Evolutionary conservation across 1,139 yeast genomes (phyloP), one percentile per base, ranked within the genome.

Genomic region (Candida labiduridarum): DNA sequence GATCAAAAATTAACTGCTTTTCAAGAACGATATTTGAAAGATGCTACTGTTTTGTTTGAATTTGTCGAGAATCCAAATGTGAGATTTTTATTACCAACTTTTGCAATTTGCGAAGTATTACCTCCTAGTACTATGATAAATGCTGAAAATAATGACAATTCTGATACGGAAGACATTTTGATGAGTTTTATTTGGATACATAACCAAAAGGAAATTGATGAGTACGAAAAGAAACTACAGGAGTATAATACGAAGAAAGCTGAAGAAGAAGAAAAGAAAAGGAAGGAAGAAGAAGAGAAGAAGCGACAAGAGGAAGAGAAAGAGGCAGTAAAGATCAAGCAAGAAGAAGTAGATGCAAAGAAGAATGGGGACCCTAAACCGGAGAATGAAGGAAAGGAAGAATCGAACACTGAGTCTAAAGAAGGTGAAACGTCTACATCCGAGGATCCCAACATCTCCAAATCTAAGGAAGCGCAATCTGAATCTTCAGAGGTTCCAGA

Each of bases 1-100:
- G 82, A 79, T 51, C 82, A 76, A 46, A 83, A 82, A 58, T 67
- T 87, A 48, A 87, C 94, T 0, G 86, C 91, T 0, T 87, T 87
- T 58, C 96, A 87, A 61, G 92, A 85, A 57, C 78, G 82, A 61
- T 87, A 87, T 60, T 70, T 82, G 38, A 68, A 79, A 40, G 82
- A 83, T 60, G 91, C 96, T 0, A 87, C 89, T 46, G 66, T 94
- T 44, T 84, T 91, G 12, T 85, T 94, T 67, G 99, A 94, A 66
- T 92, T 85, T 68, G 79, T 79, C 38, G 98, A 94, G 59, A 86
- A 85, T 63, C 81, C 95, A 0, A 80, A 86, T 48, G 86, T 86
- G 9, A 77, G 98, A 50, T 92, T 81, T 60, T 69, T 80, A 52
- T 62, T 92, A 1, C 97, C 98, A 0, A 85, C 85, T 56, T 82